These are phyloP conservation scores for Microdochium trichocladiopsis DNA, from an alignment of 2,329 filamentous ascomycete species.

Conservation along the genomic window DNA sequence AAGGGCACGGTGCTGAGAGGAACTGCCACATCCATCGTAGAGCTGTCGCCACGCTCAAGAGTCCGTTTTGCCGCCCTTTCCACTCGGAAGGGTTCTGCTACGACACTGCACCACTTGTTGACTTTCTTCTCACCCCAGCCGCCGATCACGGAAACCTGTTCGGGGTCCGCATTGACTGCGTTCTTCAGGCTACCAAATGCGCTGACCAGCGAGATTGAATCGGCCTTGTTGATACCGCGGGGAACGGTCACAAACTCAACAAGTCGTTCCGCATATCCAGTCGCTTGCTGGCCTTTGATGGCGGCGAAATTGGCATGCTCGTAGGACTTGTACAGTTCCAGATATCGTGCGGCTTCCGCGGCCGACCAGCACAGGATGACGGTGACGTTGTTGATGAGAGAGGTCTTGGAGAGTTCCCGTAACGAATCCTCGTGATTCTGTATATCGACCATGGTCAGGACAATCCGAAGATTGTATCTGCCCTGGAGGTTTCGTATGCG, in stretches of 20 bases:
- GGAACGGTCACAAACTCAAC: conserved; percentile 91
- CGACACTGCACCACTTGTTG: conserved; percentile 71
- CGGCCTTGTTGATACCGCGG: conserved; percentile 86
- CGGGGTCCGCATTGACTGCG: conserved; percentile 79
- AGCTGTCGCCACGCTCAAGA: conserved; percentile 16
- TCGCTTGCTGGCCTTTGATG: conserved; percentile 80
- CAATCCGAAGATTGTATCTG: conserved; percentile 78
- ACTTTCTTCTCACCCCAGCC: conserved; percentile 98
- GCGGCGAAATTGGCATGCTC: conserved; percentile 75
- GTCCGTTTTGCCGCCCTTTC: conserved; percentile 57
- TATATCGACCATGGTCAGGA: conserved; percentile 92
- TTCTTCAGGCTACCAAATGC: conserved; percentile 86
- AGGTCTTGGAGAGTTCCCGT: conserved; percentile 87
- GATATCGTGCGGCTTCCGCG: conserved; percentile 85
- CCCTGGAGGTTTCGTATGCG: conserved; percentile 79
- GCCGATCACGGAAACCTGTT: conserved; percentile 76
- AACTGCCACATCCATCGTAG: conserved; percentile 27
- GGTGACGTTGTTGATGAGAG: conserved; percentile 86
- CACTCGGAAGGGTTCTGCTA: conserved; percentile 78
- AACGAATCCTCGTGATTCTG: conserved; percentile 86
- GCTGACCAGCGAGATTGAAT: conserved; percentile 82
- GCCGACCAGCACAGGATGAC: conserved; percentile 91
- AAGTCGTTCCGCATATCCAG: conserved; percentile 77
- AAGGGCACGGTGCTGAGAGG: conserved; percentile 31
- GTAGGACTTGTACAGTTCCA: conserved; percentile 92